phyloP scores from a whole-genome alignment of 352 stramenopile genomes.

The Sclerospora graminicola region DNA sequence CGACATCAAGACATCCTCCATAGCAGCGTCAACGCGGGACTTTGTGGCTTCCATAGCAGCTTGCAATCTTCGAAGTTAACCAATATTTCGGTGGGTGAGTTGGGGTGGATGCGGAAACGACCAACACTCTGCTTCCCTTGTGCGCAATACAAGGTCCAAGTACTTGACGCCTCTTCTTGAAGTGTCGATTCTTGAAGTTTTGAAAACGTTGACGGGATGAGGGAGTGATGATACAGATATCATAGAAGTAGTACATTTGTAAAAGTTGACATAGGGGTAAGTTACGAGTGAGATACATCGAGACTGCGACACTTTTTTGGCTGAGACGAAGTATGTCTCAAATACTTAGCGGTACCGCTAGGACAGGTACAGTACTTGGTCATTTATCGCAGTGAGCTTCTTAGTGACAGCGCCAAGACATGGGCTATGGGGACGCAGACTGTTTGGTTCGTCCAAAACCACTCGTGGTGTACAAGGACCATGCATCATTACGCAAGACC shows the following conservation, averaged over 20 bases:
- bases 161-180: slow-evolving; percentile 9
- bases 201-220: slow-evolving; percentile 6
- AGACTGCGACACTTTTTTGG: too few relatives aligned
- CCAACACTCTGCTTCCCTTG: slow-evolving; percentile 2
- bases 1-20: slow-evolving; percentile 7
- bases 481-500: too few relatives aligned
- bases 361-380: too few relatives aligned
- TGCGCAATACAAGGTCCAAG: background rate
- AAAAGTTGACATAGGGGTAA: slow-evolving; percentile 4
- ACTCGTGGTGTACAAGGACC: too few relatives aligned
- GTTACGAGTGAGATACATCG: background rate
- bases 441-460: too few relatives aligned
- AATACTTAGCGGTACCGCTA: too few relatives aligned
- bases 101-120: background rate
- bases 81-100: background rate
- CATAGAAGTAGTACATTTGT: background rate
- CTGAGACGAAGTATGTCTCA: too few relatives aligned
- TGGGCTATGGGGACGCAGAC: too few relatives aligned
- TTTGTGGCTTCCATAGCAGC: slow-evolving; percentile 3
- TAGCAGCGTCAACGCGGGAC: slow-evolving; percentile 1
- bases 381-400: too few relatives aligned
- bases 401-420: too few relatives aligned
- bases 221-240: background rate
- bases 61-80: slow-evolving; percentile 5
- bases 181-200: slow-evolving; percentile 9